Percentiles rank a stretch among this genome's conserved stretches.
phyloP scores from a whole-genome alignment of 768 basidiomycete genomes.

The Agrocybe pediades region DNA sequence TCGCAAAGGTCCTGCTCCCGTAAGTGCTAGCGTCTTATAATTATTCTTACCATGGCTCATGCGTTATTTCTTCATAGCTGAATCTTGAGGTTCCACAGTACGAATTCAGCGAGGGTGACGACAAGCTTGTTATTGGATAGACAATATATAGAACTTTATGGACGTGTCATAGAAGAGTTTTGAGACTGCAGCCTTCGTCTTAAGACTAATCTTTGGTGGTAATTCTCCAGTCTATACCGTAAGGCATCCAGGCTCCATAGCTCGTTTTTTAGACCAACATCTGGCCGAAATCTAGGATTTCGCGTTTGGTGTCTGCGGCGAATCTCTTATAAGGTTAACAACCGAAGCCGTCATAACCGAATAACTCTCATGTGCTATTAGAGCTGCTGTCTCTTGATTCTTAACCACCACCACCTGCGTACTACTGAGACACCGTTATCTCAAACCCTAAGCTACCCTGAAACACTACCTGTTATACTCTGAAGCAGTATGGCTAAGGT shows the following conservation, averaged over 20 bases:
- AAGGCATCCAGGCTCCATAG: no score
- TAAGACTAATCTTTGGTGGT: no score
- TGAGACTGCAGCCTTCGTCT: constrained; percentile 21
- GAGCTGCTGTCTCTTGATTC: not conserved
- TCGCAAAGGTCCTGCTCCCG: constrained; percentile 95
- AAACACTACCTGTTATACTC: not conserved
- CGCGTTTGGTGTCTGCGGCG: not conserved
- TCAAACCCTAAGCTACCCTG: not conserved
- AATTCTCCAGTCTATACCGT: no score
- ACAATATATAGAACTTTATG: constrained; percentile 15
- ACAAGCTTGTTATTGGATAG: constrained; percentile 86
- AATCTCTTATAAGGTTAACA: constrained; percentile 2
- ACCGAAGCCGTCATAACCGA: not conserved
- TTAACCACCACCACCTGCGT: not conserved
- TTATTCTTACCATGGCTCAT: constrained; percentile 4
- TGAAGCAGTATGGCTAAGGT: constrained; percentile 30
- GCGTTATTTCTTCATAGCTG: constrained; percentile 47
- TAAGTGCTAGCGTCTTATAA: constrained; percentile 40
- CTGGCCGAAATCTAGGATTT: no score
- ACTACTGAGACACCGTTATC: not conserved
- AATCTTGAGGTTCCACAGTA: constrained; percentile 94
- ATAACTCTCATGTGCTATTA: not conserved
- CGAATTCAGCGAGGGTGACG: constrained; percentile 85
- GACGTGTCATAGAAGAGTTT: constrained; percentile 15
- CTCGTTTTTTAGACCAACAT: no score